A percentile compares a stretch with the other conserved stretches of the same genome.
Conservation (phyloP, 1,139 yeast species). For the Kodamaea anthophila region DNA sequence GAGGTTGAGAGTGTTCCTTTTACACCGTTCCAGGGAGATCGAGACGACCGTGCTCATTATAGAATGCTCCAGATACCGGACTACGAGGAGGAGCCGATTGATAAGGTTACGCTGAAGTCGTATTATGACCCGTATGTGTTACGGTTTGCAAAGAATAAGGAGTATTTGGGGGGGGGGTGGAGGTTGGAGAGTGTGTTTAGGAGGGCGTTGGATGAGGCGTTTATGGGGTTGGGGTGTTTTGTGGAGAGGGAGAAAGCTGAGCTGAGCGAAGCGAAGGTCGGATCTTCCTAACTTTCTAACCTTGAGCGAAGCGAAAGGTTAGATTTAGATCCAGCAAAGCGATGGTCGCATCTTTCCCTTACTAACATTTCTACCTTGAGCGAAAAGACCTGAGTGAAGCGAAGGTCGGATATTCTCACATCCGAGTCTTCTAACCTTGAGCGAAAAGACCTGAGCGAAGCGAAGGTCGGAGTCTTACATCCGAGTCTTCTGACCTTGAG, state of each 20-base stretch:
- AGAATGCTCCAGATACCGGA: slow-evolving; percentile 22
- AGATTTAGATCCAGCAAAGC: too few relatives aligned
- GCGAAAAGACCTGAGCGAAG: too few relatives aligned
- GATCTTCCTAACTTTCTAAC: too few relatives aligned
- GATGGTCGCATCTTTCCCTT: too few relatives aligned
- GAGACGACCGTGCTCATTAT: slow-evolving; percentile 45
- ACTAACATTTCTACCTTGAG: too few relatives aligned
- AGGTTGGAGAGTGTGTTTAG: slow-evolving; percentile 62
- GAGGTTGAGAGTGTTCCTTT: slow-evolving; percentile 48
- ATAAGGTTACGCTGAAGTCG: slow-evolving; percentile 49
- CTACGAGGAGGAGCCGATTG: slow-evolving; percentile 32
- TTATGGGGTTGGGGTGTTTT: slow-evolving; percentile 80
- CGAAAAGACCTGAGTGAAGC: too few relatives aligned
- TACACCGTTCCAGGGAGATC: slow-evolving; percentile 92
- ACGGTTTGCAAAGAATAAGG: slow-evolving; percentile 56
- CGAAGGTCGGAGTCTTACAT: too few relatives aligned
- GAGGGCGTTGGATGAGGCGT: slow-evolving; percentile 81
- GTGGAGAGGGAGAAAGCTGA: slow-evolving; percentile 56
- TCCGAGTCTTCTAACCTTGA: too few relatives aligned
- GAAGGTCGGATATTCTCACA: too few relatives aligned
- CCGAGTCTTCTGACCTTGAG: too few relatives aligned
- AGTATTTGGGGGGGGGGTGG: slow-evolving; percentile 84
- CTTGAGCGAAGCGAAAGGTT: too few relatives aligned
- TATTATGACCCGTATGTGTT: slow-evolving; percentile 43
- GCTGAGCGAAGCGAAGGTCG: slow-evolving; percentile 1